phyloP scores from a whole-genome alignment of 2,329 filamentous ascomycete species.

The Sclerotinia minor region DNA sequence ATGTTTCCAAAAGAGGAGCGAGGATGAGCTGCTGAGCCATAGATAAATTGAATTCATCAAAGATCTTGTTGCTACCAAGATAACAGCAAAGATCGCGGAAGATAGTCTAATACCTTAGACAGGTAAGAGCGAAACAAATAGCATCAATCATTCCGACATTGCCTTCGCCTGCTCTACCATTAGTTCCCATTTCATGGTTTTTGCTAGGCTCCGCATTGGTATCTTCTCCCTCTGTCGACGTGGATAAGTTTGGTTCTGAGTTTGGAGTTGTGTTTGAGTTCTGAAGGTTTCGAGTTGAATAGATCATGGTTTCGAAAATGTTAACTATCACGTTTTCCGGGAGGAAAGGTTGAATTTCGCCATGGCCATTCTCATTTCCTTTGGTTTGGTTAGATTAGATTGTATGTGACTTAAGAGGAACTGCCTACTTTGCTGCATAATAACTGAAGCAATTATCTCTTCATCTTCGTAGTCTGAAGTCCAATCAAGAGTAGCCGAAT shows the following conservation, averaged over 20 bases:
- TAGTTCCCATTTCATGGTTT: no score
- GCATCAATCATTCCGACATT: background rate
- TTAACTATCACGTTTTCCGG: background rate
- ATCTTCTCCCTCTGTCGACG: background rate
- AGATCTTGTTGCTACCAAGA: background rate
- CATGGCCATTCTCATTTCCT: background rate
- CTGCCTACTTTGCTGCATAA: background rate
- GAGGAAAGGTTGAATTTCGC: background rate
- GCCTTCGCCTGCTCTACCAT: no score
- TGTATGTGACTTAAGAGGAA: background rate
- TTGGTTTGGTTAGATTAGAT: background rate
- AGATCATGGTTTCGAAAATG: background rate
- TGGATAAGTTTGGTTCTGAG: background rate
- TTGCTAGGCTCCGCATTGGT: background rate
- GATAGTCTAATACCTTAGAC: background rate
- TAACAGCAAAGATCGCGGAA: background rate
- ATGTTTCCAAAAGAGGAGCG: background rate
- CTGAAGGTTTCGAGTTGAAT: background rate
- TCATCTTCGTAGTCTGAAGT: background rate
- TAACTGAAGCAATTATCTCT: background rate
- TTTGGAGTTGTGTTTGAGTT: background rate
- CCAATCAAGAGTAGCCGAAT: background rate
- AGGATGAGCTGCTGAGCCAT: background rate
- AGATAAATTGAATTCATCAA: background rate
- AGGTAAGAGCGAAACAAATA: background rate